Evolutionary conservation across 345 rosid species (phyloP).

Genomic region (Eucalyptus regnans): DNA sequence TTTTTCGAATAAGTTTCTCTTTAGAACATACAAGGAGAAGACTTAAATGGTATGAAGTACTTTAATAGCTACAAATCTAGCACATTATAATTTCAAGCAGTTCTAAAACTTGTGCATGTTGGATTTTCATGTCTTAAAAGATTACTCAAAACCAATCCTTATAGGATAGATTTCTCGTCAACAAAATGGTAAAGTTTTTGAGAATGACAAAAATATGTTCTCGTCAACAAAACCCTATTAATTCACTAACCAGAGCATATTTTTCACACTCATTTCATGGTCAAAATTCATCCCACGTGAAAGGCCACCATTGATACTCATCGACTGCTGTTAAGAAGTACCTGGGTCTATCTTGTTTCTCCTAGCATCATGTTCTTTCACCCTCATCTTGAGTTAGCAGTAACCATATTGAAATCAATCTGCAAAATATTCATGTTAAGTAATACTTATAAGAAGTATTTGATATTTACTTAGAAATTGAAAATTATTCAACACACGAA

Average conservation of each 20-base stretch:
- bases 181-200: neutral
- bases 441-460: neutral
- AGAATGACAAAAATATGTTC: neutral
- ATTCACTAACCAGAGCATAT: neutral
- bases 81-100: neutral
- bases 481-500: neutral
- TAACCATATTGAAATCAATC: neutral
- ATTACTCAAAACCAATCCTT: no score
- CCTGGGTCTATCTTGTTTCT: neutral
- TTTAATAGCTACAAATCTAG: no score
- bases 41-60: neutral
- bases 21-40: neutral
- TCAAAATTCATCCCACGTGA: neutral
- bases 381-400: neutral
- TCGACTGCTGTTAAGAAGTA: neutral
- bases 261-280: neutral
- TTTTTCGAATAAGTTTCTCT: neutral
- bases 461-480: neutral
- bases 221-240: neutral
- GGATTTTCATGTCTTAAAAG: neutral
- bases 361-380: neutral
- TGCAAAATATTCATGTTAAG: neutral
- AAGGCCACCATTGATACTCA: neutral
- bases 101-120: fast-evolving
- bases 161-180: neutral